Evolutionary conservation across 768 basidiomycete genomes (phyloP).

Genomic region (Boletales sp.): DNA sequence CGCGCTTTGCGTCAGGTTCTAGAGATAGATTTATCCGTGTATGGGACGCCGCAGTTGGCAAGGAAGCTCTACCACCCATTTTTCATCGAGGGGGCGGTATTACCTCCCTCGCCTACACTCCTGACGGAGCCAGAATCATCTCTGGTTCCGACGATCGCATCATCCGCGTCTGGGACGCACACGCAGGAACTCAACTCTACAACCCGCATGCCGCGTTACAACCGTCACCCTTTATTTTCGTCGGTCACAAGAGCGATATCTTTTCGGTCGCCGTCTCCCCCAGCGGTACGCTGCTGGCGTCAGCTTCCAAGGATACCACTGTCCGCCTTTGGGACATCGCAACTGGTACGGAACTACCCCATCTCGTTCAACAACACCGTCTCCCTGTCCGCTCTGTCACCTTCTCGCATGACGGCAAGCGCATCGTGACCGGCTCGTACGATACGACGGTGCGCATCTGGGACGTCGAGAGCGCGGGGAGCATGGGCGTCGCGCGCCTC

Average conservation of each 20-base stretch:
- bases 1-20: slow-evolving; percentile 29
- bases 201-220: slow-evolving; percentile 2
- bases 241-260: slow-evolving; percentile 22
- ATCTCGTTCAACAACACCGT: slow-evolving; percentile 28
- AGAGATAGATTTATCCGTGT: slow-evolving; percentile 25
- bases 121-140: slow-evolving; percentile 26
- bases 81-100: slow-evolving; percentile 17
- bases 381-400: slow-evolving; percentile 21
- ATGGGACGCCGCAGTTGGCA: slow-evolving; percentile 25
- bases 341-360: slow-evolving; percentile 16
- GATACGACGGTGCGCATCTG: slow-evolving; percentile 30
- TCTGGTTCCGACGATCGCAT: slow-evolving; percentile 30
- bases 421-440: slow-evolving; percentile 24
- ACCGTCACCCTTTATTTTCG: slow-evolving; percentile 14
- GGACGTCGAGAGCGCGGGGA: slow-evolving; percentile 28
- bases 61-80: slow-evolving; percentile 14
- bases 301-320: slow-evolving; percentile 30
- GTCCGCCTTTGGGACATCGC: slow-evolving; percentile 28
- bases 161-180: slow-evolving; percentile 29
- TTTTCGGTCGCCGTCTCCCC: slow-evolving; percentile 30
- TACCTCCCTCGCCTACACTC: slow-evolving; percentile 26
- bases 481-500: slow-evolving; percentile 19
- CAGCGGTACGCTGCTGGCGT: slow-evolving; percentile 25
- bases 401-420: slow-evolving; percentile 27
- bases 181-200: slow-evolving; percentile 15